Percentiles rank a stretch among this genome's conserved stretches.
phyloP scores from a whole-genome alignment of 2,329 filamentous ascomycete species.

The Scedosporium dehoogii region DNA sequence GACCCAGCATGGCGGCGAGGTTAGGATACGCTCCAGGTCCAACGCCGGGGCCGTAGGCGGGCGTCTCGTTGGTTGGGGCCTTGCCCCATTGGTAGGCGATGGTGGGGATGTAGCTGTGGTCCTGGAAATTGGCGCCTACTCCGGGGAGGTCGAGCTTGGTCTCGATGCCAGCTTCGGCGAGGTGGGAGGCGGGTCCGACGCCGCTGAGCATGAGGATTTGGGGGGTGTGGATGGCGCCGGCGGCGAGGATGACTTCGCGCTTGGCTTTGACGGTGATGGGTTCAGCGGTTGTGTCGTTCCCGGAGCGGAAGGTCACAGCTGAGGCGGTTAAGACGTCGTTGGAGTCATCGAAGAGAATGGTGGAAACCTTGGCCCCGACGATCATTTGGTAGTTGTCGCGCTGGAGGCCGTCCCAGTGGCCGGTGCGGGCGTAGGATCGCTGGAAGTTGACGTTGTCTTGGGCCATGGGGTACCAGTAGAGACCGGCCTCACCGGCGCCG shows the following conservation, averaged over 20 bases:
- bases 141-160: slow-evolving; percentile 40
- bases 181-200: slow-evolving; percentile 30
- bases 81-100: slow-evolving; percentile 3
- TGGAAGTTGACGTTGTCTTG: slow-evolving; percentile 12
- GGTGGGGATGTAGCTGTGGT: slow-evolving; percentile 25
- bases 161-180: slow-evolving; percentile 31
- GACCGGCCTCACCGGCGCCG: slow-evolving; percentile 15
- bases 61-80: not conserved
- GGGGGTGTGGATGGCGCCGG: slow-evolving; percentile 40
- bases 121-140: slow-evolving; percentile 50
- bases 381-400: slow-evolving; percentile 18
- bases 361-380: slow-evolving; percentile 14
- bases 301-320: slow-evolving; percentile 15
- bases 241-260: slow-evolving; percentile 38
- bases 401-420: slow-evolving; percentile 16
- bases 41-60: not conserved
- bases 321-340: slow-evolving; percentile 11
- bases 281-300: slow-evolving; percentile 9
- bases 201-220: slow-evolving; percentile 42
- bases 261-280: slow-evolving; percentile 16
- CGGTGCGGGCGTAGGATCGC: slow-evolving; percentile 17
- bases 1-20: slow-evolving; percentile 14
- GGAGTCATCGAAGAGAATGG: slow-evolving; percentile 13
- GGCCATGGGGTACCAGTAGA: slow-evolving; percentile 18
- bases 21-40: slow-evolving; percentile 11